Conservation (phyloP, 140 eudicot genomes). For the Cichorium intybus region DNA sequence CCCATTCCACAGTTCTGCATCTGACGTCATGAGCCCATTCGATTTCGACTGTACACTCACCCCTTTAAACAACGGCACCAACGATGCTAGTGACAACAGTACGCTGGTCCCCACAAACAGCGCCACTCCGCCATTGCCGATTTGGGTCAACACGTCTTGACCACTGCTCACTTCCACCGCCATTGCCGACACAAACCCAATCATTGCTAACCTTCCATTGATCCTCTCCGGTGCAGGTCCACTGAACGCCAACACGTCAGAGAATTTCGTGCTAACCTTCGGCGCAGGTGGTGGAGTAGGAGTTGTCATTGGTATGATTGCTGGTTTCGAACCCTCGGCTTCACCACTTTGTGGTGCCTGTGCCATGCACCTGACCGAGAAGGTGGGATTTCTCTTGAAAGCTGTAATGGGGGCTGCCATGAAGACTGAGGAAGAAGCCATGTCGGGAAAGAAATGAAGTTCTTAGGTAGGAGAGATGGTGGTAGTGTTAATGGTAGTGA, state of each 20-base stretch:
- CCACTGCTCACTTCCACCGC: conserved; percentile 65
- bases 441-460: not conserved
- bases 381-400: not conserved
- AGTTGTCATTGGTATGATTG: conserved; percentile 10
- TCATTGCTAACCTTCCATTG: conserved; percentile 82
- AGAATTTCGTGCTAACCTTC: conserved; percentile 52
- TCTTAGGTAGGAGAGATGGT: not conserved
- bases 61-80: conserved; percentile 71
- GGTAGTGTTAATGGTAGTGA: not conserved
- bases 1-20: conserved; percentile 87
- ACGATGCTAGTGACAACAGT: conserved; percentile 52
- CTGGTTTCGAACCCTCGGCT: not conserved
- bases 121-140: conserved; percentile 56
- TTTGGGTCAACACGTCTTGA: conserved; percentile 48
- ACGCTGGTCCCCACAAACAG: conserved; percentile 53
- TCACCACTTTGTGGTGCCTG: conserved; percentile 23
- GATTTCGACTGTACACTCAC: conserved; percentile 57
- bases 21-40: conserved; percentile 54
- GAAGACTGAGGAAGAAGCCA: conserved; percentile 43
- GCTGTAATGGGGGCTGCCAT: conserved; percentile 14
- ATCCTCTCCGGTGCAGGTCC: conserved; percentile 92
- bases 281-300: conserved; percentile 39
- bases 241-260: conserved; percentile 62
- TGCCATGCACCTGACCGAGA: conserved; percentile 19
- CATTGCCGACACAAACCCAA: conserved; percentile 69